Evolutionary conservation across 306 rosid species (phyloP).

Genomic region (Prunus dulcis): DNA sequence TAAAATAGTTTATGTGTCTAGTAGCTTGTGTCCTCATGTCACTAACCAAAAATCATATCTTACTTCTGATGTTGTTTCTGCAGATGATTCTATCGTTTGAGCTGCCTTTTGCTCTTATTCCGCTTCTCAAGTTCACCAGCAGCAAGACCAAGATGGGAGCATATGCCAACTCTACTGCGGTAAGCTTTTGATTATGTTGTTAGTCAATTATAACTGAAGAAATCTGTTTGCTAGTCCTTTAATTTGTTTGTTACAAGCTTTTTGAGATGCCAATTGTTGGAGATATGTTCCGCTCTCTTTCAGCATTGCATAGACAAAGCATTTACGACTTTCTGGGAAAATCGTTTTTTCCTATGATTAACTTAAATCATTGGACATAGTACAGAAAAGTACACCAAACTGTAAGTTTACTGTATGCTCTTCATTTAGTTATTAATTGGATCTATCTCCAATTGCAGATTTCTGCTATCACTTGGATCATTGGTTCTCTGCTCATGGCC

Average conservation of each 20-base stretch:
- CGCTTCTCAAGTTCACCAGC: conserved; percentile 94
- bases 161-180: conserved; percentile 67
- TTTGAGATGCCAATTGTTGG: not conserved
- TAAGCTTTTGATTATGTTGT: conserved; percentile 14
- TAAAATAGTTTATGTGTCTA: not conserved
- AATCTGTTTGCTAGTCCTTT: not conserved
- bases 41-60: not conserved
- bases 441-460: conserved; percentile 41
- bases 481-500: conserved; percentile 64
- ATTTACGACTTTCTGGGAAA: not conserved
- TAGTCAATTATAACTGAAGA: not conserved
- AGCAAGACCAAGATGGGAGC: conserved; percentile 85
- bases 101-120: conserved; percentile 92
- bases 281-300: not conserved
- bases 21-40: not conserved
- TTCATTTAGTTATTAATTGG: not conserved
- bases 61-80: conserved; percentile 13
- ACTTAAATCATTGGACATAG: too few species aligned
- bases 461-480: conserved; percentile 70
- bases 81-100: conserved; percentile 98
- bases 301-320: not conserved
- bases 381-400: too few species aligned
- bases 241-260: not conserved
- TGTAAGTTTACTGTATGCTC: too few species aligned
- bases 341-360: not conserved